Conservation (phyloP, 2,329 filamentous ascomycete genomes). For the Dothiorella sarmentorum region DNA sequence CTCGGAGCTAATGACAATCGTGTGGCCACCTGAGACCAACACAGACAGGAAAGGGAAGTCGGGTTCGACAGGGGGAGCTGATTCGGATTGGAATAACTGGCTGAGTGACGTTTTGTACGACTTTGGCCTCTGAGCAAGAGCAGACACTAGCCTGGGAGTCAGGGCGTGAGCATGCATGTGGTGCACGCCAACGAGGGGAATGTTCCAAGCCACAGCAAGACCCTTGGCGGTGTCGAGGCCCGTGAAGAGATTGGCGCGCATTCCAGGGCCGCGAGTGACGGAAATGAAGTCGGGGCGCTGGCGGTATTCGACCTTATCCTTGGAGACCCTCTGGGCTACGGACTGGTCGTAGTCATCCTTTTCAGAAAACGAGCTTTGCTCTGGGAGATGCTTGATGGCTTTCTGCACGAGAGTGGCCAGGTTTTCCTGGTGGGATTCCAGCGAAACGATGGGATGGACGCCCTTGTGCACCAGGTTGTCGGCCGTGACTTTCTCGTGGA, state of each 20-base stretch:
- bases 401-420: conserved; percentile 66
- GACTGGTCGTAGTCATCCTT: background rate
- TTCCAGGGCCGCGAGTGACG: conserved; percentile 86
- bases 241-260: conserved; percentile 71
- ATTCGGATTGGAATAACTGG: background rate
- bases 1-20: conserved; percentile 74
- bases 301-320: background rate
- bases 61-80: conserved; percentile 37
- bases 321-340: background rate
- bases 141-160: conserved; percentile 73
- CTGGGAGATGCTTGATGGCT: conserved; percentile 57
- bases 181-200: conserved; percentile 73
- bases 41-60: conserved; percentile 82
- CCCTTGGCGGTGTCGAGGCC: conserved; percentile 86
- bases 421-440: conserved; percentile 69
- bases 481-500: conserved; percentile 77
- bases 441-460: conserved; percentile 73
- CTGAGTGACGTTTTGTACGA: background rate
- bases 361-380: background rate
- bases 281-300: conserved; percentile 75
- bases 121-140: conserved; percentile 28
- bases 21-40: conserved; percentile 89
- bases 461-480: conserved; percentile 73
- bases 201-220: conserved; percentile 74
- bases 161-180: conserved; percentile 98